phyloP scores from a whole-genome alignment of 176 grass and related monocot species.

The Panicum miliaceum region DNA sequence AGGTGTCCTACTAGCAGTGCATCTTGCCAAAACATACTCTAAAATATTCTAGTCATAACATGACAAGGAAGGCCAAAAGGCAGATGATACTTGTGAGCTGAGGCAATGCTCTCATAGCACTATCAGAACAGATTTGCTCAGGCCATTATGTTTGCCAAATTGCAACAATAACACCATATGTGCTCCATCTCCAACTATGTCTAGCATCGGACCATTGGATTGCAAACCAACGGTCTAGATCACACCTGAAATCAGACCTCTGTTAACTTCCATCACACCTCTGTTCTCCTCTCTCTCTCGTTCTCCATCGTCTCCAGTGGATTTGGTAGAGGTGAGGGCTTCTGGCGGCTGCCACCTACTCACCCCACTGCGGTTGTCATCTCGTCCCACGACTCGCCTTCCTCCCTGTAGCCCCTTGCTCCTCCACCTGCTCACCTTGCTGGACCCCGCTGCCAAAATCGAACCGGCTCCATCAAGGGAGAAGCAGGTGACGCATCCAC shows the following conservation, averaged over 20 bases:
- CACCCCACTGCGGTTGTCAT: background rate
- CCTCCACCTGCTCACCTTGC: background rate
- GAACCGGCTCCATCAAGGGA: background rate
- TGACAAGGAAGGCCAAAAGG: background rate
- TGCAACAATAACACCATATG: background rate
- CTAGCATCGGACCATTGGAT: background rate
- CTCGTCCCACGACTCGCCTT: too few relatives aligned
- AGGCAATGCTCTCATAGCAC: background rate
- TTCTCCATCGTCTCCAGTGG: background rate
- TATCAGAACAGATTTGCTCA: background rate
- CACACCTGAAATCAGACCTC: background rate
- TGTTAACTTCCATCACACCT: background rate
- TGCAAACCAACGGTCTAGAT: background rate
- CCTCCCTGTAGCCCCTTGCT: background rate
- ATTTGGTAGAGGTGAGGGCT: background rate
- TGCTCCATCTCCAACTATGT: background rate
- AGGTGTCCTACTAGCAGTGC: constrained; percentile 12
- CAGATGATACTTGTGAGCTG: background rate
- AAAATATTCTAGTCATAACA: constrained; percentile 22
- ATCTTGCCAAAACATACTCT: constrained; percentile 7
- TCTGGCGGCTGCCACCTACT: background rate
- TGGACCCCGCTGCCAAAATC: background rate
- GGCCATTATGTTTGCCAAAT: background rate
- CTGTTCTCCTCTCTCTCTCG: background rate
- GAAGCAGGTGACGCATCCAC: background rate